Evolutionary conservation across 768 basidiomycete species (phyloP).

Genomic region (Termitomyces sp.): DNA sequence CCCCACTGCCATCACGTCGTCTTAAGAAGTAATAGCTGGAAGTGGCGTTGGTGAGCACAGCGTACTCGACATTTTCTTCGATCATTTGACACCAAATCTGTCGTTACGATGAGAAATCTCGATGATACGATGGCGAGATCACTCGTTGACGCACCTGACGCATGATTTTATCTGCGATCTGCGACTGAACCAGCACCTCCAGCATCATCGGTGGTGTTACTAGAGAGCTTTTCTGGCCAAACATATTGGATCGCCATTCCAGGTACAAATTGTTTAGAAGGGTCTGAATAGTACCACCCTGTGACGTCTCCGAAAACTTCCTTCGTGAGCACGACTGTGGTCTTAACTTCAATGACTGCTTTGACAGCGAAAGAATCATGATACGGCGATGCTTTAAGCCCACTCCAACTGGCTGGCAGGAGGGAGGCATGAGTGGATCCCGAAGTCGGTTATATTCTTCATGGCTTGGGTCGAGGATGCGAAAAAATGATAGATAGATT

Average conservation of each 20-base stretch:
- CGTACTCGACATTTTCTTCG: background rate
- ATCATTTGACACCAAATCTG: background rate
- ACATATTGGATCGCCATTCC: background rate
- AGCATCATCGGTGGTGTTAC: background rate
- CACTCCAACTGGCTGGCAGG: no score
- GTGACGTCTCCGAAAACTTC: background rate
- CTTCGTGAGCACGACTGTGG: background rate
- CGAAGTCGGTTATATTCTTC: background rate
- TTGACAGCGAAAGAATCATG: background rate
- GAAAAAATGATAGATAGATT: background rate
- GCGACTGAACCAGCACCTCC: accelerated
- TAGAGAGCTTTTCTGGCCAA: background rate
- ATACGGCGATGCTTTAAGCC: no score
- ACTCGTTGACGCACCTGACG: background rate
- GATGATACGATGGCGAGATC: background rate
- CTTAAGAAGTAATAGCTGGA: background rate
- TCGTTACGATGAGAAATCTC: background rate
- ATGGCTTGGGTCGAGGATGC: background rate
- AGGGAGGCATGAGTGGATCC: background rate
- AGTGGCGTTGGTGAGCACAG: background rate
- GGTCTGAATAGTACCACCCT: background rate
- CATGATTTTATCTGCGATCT: background rate
- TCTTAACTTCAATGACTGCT: background rate
- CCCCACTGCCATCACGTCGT: background rate
- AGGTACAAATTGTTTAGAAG: background rate